phyloP scores from a whole-genome alignment of 2,329 filamentous ascomycete species.

The Calcarisporium arbuscula region DNA sequence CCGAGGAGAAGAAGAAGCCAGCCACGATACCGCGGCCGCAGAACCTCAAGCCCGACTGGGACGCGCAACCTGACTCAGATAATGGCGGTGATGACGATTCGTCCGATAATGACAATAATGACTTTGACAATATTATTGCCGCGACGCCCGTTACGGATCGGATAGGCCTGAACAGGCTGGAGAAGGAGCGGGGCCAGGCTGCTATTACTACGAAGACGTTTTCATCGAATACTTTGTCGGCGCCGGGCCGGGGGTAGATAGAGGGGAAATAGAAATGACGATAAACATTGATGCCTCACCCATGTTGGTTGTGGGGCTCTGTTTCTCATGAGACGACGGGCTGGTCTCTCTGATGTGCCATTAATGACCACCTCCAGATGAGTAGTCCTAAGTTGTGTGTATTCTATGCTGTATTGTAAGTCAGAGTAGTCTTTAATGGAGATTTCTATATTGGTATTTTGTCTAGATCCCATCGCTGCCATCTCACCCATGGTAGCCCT shows the following conservation, averaged over 20 bases:
- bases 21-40: slow-evolving; percentile 58
- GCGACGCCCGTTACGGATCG: slow-evolving; percentile 85
- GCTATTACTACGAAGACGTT: slow-evolving; percentile 45
- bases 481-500: too few species aligned
- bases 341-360: too few species aligned
- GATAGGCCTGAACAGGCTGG: slow-evolving; percentile 57
- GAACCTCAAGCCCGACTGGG: slow-evolving; percentile 51
- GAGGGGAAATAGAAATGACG: background rate
- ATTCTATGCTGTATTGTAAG: too few species aligned
- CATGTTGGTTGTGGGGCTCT: too few species aligned
- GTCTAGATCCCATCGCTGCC: too few species aligned
- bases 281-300: too few species aligned
- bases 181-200: slow-evolving; percentile 46
- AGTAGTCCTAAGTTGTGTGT: too few species aligned
- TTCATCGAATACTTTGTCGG: slow-evolving; percentile 41
- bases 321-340: too few species aligned
- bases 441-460: too few species aligned
- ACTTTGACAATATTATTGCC: slow-evolving; percentile 89
- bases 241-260: slow-evolving; percentile 40
- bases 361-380: too few species aligned
- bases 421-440: too few species aligned
- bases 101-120: slow-evolving; percentile 59
- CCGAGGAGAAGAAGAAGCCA: slow-evolving; percentile 46
- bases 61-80: slow-evolving; percentile 53
- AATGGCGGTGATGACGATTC: slow-evolving; percentile 54